Evolutionary conservation across 148 eudicot species (phyloP).

Genomic region (Suaeda aralocaspica): DNA sequence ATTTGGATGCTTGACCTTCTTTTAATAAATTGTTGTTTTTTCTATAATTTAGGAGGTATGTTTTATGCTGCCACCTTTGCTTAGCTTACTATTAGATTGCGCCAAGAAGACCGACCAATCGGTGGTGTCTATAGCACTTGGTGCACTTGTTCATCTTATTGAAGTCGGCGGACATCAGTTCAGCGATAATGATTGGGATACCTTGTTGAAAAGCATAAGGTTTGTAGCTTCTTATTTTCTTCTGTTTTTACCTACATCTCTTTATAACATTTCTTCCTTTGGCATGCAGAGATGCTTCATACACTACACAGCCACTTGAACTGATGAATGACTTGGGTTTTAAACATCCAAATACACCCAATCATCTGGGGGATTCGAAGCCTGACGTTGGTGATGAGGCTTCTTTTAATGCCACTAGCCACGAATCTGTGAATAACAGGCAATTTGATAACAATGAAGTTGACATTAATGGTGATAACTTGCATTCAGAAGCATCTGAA

Average conservation of each 20-base stretch:
- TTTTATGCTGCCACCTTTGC: constrained; percentile 92
- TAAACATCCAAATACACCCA: constrained; percentile 45
- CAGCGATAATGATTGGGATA: constrained; percentile 89
- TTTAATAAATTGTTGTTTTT: not conserved
- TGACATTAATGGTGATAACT: constrained; percentile 27
- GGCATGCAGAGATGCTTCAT: constrained; percentile 79
- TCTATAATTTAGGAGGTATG: constrained; percentile 67
- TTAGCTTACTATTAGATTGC: constrained; percentile 88
- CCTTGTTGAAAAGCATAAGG: constrained; percentile 96
- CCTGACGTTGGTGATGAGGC: constrained; percentile 30
- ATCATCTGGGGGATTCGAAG: constrained; percentile 39
- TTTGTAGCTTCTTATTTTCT: constrained; percentile 26
- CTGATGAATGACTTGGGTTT: constrained; percentile 80
- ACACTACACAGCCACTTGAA: constrained; percentile 95
- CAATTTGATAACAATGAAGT: constrained; percentile 34
- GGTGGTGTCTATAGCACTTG: constrained; percentile 89
- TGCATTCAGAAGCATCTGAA: constrained; percentile 51
- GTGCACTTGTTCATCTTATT: constrained; percentile 91
- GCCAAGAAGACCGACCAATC: constrained; percentile 95
- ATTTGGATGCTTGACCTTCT: not conserved
- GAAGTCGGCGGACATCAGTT: constrained; percentile 99
- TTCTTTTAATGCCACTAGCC: constrained; percentile 23
- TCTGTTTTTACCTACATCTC: not conserved
- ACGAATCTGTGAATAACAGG: constrained; percentile 28
- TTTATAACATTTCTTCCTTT: constrained; percentile 16